phyloP scores from a whole-genome alignment of 2,329 filamentous ascomycete species.

The Fusarium nematophilum region DNA sequence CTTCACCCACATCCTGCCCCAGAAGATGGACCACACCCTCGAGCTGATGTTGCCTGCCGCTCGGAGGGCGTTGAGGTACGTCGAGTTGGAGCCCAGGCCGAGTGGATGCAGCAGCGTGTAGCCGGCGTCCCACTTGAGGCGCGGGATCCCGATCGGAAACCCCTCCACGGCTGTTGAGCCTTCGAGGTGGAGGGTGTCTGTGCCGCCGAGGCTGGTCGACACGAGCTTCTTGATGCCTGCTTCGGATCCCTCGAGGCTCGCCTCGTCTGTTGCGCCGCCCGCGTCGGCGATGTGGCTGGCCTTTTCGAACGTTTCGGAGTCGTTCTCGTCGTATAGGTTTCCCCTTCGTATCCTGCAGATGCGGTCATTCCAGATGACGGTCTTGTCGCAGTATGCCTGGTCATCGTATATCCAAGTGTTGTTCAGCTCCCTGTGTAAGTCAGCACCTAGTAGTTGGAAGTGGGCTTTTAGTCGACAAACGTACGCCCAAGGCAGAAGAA shows the following conservation, averaged over 20 bases:
- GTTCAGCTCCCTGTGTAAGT: slow-evolving; percentile 46
- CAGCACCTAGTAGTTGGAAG: too few relatives aligned
- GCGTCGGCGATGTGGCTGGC: slow-evolving; percentile 25
- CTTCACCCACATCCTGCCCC: slow-evolving; percentile 48
- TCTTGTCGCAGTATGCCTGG: slow-evolving; percentile 42
- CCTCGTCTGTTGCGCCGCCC: slow-evolving; percentile 32
- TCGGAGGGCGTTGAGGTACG: slow-evolving; percentile 43
- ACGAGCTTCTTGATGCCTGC: slow-evolving; percentile 39
- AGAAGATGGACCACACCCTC: slow-evolving; percentile 51
- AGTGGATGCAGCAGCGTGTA: slow-evolving; percentile 45
- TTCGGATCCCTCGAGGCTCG: slow-evolving; percentile 27
- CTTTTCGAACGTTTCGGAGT: slow-evolving; percentile 25
- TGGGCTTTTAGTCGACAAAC: too few relatives aligned
- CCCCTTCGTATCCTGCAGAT: slow-evolving; percentile 45
- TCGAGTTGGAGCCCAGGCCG: slow-evolving; percentile 47
- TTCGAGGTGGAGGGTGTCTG: slow-evolving; percentile 29
- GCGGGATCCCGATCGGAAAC: slow-evolving; percentile 44
- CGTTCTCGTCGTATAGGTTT: slow-evolving; percentile 27
- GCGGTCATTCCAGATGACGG: slow-evolving; percentile 43
- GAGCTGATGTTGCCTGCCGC: slow-evolving; percentile 39
- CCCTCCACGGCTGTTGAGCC: slow-evolving; percentile 1
- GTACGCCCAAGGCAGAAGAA: slow-evolving; percentile 48
- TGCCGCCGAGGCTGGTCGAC: slow-evolving; percentile 33
- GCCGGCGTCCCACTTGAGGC: slow-evolving; percentile 42
- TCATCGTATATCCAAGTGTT: slow-evolving; percentile 50